Evolutionary conservation across 2,329 filamentous ascomycete species (phyloP).

Genomic region (Ophiostoma himal-ulmi): DNA sequence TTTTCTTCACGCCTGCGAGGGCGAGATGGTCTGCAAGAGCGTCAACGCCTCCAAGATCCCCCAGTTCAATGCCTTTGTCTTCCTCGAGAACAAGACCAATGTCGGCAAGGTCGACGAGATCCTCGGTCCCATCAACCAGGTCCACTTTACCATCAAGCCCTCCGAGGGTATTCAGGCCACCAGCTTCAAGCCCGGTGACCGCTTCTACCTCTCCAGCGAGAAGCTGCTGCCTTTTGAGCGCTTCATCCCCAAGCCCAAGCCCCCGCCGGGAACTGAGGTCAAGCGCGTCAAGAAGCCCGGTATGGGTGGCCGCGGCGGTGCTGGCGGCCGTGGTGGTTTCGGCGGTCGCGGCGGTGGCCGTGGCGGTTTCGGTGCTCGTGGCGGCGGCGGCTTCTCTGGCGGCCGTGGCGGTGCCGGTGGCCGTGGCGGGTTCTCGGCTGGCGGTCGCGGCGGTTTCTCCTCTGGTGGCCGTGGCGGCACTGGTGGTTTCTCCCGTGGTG

Average conservation of each 20-base stretch:
- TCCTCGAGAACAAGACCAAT: constrained; percentile 94
- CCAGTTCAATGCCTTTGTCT: constrained; percentile 98
- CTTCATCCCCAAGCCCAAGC: constrained; percentile 94
- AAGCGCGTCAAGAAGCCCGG: constrained; percentile 54
- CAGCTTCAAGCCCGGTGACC: constrained; percentile 93
- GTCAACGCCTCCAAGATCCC: constrained; percentile 85
- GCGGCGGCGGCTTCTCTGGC: constrained; percentile 27
- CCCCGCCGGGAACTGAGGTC: constrained; percentile 56
- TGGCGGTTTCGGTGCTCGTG: constrained; percentile 19
- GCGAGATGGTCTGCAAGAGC: constrained; percentile 95
- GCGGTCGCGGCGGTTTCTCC: constrained; percentile 19
- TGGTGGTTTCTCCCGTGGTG: constrained; percentile 26
- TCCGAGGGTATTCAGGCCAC: constrained; percentile 91
- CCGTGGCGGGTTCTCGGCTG: constrained; percentile 28
- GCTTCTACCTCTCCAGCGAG: constrained; percentile 92
- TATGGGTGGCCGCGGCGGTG: constrained; percentile 31
- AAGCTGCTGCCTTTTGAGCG: constrained; percentile 92
- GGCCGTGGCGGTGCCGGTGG: constrained; percentile 29
- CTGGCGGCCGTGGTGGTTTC: constrained; percentile 23
- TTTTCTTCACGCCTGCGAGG: constrained; percentile 91
- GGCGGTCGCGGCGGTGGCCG: constrained; percentile 4
- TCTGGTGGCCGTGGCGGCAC: constrained; percentile 17
- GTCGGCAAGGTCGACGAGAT: constrained; percentile 98
- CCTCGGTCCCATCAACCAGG: constrained; percentile 92
- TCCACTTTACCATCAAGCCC: constrained; percentile 97